Evolutionary conservation across 306 rosid genomes (phyloP), one percentile per base, ranked within the genome.

Genomic region (Argentina anserina): DNA sequence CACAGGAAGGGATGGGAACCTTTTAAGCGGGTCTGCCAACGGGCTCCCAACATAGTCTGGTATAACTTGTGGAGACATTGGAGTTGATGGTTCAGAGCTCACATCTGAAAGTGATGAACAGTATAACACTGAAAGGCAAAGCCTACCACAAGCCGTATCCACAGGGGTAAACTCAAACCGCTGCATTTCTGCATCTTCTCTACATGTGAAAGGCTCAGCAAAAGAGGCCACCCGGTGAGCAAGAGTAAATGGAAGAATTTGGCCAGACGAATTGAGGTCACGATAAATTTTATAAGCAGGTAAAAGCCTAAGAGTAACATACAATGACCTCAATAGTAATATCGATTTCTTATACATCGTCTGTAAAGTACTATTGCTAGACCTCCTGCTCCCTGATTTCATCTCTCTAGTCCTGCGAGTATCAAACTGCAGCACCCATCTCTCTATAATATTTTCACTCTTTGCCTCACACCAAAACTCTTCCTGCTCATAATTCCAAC

Each of bases 41-140:
- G 97, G 96, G 84, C 97, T 91, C 73, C 96, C 94, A 47, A 89
- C 88, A 84, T 93, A 93, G 78, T 93, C 90, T 23, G 84, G 69
- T 79, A 93, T 90, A 74, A 93, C 84, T 82, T 72, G 96, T 1
- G 97, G 88, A 39, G 90, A 85, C 77, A 90, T 64, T 21, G 96
- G 83, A 68, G 94, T 80, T 55, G 91, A 84, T 37, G 89, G 76
- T 60, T 93, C 90, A 40, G 87, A 78, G 81, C 79, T 86, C 42
- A 86, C 77, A 66, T 84, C 86, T 6, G 83, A 78, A 50, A 84
- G 75, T 33, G 80, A 81, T 7, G 92, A 86, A 28, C 84, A 75
- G 83, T 90, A 89, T 81, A 80, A 81, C 15, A 93, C 96, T 0
- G 86, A 75, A n/a, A 93, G 83, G 71, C 87, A 89, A 31, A 91